phyloP scores from a whole-genome alignment of 495 filamentous ascomycete species.

The Penicillium coffeae region DNA sequence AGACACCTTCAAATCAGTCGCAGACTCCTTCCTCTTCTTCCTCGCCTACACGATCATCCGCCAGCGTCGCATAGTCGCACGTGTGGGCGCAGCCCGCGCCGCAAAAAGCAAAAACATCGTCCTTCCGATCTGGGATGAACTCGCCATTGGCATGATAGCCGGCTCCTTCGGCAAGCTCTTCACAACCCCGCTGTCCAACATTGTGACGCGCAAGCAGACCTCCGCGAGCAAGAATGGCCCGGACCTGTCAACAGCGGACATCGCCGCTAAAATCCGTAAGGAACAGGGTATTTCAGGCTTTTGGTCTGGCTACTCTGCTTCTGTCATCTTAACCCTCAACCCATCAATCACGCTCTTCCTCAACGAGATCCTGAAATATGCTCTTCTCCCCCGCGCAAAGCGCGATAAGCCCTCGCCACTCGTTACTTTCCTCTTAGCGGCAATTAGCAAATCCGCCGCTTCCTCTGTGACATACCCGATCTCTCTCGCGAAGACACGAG shows the following conservation, averaged over 20 bases:
- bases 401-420: slow-evolving; percentile 51
- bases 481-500: slow-evolving; percentile 72
- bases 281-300: slow-evolving; percentile 77
- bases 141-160: slow-evolving; percentile 71
- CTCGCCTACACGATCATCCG: slow-evolving; percentile 73
- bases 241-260: slow-evolving; percentile 44
- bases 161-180: slow-evolving; percentile 74
- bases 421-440: slow-evolving; percentile 70
- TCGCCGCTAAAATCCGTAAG: slow-evolving; percentile 56
- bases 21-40: slow-evolving; percentile 81
- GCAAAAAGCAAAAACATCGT: slow-evolving; percentile 40
- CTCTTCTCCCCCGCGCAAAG: slow-evolving; percentile 46
- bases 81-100: slow-evolving; percentile 27
- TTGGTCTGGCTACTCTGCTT: slow-evolving; percentile 88
- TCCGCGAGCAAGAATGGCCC: slow-evolving; percentile 35
- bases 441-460: slow-evolving; percentile 74
- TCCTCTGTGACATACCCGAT: slow-evolving; percentile 83
- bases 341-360: slow-evolving; percentile 84
- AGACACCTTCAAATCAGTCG: slow-evolving; percentile 69
- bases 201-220: slow-evolving; percentile 80
- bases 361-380: slow-evolving; percentile 64
- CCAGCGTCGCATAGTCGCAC: slow-evolving; percentile 51
- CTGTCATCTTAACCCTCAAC: slow-evolving; percentile 77
- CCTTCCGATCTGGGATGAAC: slow-evolving; percentile 66
- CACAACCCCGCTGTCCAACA: slow-evolving; percentile 78